Conservation (phyloP, 1,139 yeast genomes). For the Diutina rugosa region DNA sequence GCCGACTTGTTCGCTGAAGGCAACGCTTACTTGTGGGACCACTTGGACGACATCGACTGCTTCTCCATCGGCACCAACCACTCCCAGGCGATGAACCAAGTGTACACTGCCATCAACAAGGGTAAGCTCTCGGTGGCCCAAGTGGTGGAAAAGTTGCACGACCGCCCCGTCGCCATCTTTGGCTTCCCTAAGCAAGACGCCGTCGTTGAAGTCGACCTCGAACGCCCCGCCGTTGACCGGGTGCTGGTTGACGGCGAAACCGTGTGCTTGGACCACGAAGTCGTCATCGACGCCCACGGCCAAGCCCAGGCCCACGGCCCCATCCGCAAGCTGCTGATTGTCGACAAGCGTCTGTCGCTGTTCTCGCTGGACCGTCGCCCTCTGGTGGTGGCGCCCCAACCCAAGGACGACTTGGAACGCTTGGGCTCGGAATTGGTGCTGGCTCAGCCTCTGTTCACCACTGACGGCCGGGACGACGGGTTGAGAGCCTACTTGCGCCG, state of each 20-base stretch:
- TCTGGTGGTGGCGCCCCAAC: conserved; percentile 23
- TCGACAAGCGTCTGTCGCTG: conserved; percentile 32
- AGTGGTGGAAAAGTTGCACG: conserved; percentile 61
- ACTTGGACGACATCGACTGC: conserved; percentile 63
- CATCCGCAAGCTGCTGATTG: conserved; percentile 21
- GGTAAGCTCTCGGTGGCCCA: conserved; percentile 64
- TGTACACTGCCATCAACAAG: conserved; percentile 67
- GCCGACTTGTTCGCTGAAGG: conserved; percentile 68
- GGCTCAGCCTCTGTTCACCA: conserved; percentile 50
- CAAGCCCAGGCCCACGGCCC: conserved; percentile 12
- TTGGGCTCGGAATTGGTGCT: conserved; percentile 65
- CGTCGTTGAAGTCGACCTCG: conserved; percentile 70
- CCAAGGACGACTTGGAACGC: conserved; percentile 32
- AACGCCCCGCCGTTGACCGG: conserved; percentile 67
- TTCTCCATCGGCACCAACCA: conserved; percentile 75
- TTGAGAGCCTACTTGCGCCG: conserved; percentile 63
- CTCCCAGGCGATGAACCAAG: conserved; percentile 69
- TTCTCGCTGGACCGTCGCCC: conserved; percentile 29
- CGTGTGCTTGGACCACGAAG: conserved; percentile 71
- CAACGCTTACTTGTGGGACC: conserved; percentile 80
- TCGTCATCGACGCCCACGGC: conserved; percentile 23
- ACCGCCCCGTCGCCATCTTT: conserved; percentile 73
- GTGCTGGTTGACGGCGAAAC: conserved; percentile 71
- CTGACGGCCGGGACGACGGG: conserved; percentile 60
- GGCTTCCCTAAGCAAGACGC: conserved; percentile 75